phyloP scores from a whole-genome alignment of 106 monocot genomes.

The Apostasia shenzhenica region DNA sequence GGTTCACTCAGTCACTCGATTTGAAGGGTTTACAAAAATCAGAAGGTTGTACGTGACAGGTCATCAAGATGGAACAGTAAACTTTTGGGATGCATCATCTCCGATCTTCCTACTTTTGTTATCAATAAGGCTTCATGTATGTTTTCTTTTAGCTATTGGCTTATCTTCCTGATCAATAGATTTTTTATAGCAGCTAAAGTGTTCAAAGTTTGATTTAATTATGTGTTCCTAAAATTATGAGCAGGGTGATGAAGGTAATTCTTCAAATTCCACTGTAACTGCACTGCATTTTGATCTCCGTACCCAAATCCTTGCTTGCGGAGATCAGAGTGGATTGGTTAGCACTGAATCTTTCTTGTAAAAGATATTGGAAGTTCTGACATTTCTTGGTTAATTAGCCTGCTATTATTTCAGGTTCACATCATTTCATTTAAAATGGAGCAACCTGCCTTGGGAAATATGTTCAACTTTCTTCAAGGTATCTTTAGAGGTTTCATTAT shows the following conservation, averaged over 20 bases:
- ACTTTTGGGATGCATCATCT: constrained; percentile 88
- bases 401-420: constrained; percentile 40
- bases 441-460: constrained; percentile 28
- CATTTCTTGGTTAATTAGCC: constrained; percentile 1
- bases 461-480: constrained; percentile 78
- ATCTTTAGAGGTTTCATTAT: background rate
- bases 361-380: background rate
- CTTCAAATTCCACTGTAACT: constrained; percentile 35
- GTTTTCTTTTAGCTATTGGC: background rate
- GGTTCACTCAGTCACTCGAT: constrained; percentile 9
- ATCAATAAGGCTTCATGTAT: constrained; percentile 57
- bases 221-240: constrained; percentile 13
- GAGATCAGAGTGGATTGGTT: constrained; percentile 65
- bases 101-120: constrained; percentile 45
- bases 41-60: constrained; percentile 69
- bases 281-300: constrained; percentile 67
- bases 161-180: no score
- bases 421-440: constrained; percentile 61
- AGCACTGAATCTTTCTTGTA: constrained; percentile 7
- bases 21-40: constrained; percentile 35
- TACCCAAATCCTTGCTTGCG: constrained; percentile 50
- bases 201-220: background rate
- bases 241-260: constrained; percentile 42
- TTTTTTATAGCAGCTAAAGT: background rate
- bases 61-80: constrained; percentile 70